A percentile compares a stretch with the other conserved stretches of the same genome.
phyloP scores from a whole-genome alignment of 495 filamentous ascomycete genomes.

The Penicillium pancosmium region DNA sequence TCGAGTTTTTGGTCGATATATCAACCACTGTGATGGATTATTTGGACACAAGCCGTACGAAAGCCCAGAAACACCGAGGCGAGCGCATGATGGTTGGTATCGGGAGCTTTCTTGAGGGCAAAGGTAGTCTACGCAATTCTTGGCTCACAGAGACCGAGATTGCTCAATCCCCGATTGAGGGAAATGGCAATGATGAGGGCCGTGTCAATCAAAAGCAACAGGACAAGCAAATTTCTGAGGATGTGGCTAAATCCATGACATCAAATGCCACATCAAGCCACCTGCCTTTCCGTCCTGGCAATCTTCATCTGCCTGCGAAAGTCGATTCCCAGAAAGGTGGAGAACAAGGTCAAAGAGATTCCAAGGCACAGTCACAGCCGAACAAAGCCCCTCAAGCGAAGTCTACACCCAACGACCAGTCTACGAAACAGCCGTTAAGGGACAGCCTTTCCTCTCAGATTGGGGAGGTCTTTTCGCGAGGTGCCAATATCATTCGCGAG shows the following conservation, averaged over 20 bases:
- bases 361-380: no score
- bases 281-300: conserved; percentile 9
- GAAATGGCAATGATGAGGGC: conserved; percentile 9
- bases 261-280: background rate
- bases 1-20: conserved; percentile 17
- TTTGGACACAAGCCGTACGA: conserved; percentile 12
- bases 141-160: conserved; percentile 15
- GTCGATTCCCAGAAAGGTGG: background rate
- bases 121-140: conserved; percentile 21
- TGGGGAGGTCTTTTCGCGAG: conserved; percentile 32
- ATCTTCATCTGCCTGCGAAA: conserved; percentile 8
- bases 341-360: background rate
- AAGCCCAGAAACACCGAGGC: conserved; percentile 12
- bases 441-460: conserved; percentile 8
- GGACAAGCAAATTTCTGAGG: conserved; percentile 17
- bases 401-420: background rate
- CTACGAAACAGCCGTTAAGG: conserved; percentile 5
- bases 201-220: conserved; percentile 21
- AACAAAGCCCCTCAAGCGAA: no score
- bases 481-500: conserved; percentile 52
- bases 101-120: conserved; percentile 25
- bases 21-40: conserved; percentile 21
- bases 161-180: background rate
- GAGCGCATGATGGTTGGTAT: conserved; percentile 27
- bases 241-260: background rate